Evolutionary conservation across 2,329 filamentous ascomycete genomes (phyloP).

Genomic region (Dactylonectria estremocensis): DNA sequence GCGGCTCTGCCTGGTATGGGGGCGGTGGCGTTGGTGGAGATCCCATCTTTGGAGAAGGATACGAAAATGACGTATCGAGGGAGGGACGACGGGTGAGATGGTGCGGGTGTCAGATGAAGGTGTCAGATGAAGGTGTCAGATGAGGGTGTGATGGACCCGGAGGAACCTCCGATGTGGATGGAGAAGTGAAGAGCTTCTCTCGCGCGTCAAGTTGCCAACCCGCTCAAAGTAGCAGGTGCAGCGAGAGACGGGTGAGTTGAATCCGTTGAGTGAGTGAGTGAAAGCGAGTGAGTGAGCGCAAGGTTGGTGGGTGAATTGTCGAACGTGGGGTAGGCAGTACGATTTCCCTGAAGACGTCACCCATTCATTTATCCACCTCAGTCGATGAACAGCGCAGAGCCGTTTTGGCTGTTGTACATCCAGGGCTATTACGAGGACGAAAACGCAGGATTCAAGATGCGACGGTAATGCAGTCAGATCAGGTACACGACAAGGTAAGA

Average conservation of each 20-base stretch:
- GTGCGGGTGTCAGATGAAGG: not conserved
- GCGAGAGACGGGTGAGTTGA: slow-evolving; percentile 7
- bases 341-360: slow-evolving; percentile 6
- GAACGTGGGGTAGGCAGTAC: slow-evolving; percentile 18
- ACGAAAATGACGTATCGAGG: too few relatives aligned
- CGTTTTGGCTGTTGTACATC: not conserved
- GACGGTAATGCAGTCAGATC: not conserved
- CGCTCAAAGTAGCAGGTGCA: not conserved
- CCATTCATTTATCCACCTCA: slow-evolving; percentile 4
- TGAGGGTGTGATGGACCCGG: not conserved
- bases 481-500: not conserved
- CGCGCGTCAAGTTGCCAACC: not conserved
- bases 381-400: slow-evolving; percentile 8
- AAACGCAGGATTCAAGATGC: not conserved
- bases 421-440: not conserved
- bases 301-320: slow-evolving; percentile 5
- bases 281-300: slow-evolving; percentile 4
- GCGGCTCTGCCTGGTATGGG: slow-evolving; percentile 24
- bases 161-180: not conserved
- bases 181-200: too few relatives aligned
- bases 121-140: not conserved
- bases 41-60: not conserved
- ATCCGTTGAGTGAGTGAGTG: slow-evolving; percentile 5
- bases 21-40: slow-evolving; percentile 28
- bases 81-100: slow-evolving; percentile 6